Conservation (phyloP, 1,284 basidiomycete species). For the Acaromyces ingoldii region DNA sequence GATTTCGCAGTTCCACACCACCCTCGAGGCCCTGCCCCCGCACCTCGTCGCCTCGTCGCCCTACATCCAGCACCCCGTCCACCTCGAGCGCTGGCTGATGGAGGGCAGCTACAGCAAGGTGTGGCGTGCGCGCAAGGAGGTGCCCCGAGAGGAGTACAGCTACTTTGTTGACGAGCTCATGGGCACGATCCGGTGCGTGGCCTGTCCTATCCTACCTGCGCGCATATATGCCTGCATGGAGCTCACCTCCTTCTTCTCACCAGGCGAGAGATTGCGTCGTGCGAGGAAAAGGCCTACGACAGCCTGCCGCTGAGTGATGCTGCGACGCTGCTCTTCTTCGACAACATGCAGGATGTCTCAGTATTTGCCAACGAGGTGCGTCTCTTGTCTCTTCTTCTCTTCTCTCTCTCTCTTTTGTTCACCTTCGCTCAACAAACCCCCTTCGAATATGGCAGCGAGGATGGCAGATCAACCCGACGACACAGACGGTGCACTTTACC, state of each 20-base stretch:
- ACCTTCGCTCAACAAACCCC: background rate
- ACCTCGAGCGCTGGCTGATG: constrained; percentile 88
- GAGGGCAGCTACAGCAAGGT: constrained; percentile 97
- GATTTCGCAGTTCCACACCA: constrained; percentile 97
- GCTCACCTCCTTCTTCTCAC: background rate
- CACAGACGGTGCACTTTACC: constrained; percentile 47
- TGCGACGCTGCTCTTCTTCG: constrained; percentile 80
- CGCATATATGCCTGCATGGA: background rate
- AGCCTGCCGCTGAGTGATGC: constrained; percentile 81
- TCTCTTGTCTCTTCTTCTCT: background rate
- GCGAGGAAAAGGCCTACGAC: constrained; percentile 83
- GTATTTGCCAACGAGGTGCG: constrained; percentile 66
- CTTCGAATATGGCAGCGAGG: constrained; percentile 32
- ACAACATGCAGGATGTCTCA: constrained; percentile 68
- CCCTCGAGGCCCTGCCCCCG: constrained; percentile 76
- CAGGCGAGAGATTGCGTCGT: constrained; percentile 87
- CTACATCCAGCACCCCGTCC: constrained; percentile 48
- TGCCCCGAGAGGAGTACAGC: constrained; percentile 67
- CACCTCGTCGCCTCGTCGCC: constrained; percentile 27
- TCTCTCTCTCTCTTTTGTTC: background rate
- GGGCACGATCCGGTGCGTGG: constrained; percentile 74
- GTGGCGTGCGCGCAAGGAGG: constrained; percentile 86
- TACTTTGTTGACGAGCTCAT: constrained; percentile 85
- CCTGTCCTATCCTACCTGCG: background rate
- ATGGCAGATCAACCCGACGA: constrained; percentile 52